Evolutionary conservation across 768 basidiomycete species (phyloP).

Genomic region (Leucocoprinus leucothites): DNA sequence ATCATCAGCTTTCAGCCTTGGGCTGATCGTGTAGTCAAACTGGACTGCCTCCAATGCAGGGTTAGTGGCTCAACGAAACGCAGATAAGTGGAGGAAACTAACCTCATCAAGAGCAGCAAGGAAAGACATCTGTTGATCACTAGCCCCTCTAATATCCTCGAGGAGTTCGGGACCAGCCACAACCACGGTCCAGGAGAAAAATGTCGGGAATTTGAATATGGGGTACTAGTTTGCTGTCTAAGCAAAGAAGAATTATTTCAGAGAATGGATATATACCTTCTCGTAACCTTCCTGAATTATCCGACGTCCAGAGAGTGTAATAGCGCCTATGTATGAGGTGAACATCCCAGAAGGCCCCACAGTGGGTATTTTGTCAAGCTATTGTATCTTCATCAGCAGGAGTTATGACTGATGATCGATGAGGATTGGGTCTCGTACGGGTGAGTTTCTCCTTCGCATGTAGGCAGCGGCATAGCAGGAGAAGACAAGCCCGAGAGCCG

Average conservation of each 20-base stretch:
- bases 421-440: too few relatives aligned
- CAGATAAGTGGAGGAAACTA: background rate
- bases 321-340: background rate
- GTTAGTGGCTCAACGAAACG: background rate
- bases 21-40: conserved; percentile 26
- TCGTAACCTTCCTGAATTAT: background rate
- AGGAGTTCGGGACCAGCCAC: background rate
- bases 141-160: background rate
- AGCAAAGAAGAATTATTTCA: background rate
- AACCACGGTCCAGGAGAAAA: background rate
- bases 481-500: too few relatives aligned
- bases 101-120: background rate
- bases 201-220: background rate
- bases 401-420: too few relatives aligned
- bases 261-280: background rate
- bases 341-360: background rate
- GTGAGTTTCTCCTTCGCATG: too few relatives aligned
- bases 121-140: background rate
- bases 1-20: background rate
- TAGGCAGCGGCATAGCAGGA: too few relatives aligned
- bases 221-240: background rate
- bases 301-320: too few relatives aligned
- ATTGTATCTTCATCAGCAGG: too few relatives aligned
- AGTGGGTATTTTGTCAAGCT: background rate
- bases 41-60: conserved; percentile 20